Evolutionary conservation across 202 grass and related monocot species (phyloP), one percentile per base, ranked within the genome.

Genomic region (Musa balbisiana): DNA sequence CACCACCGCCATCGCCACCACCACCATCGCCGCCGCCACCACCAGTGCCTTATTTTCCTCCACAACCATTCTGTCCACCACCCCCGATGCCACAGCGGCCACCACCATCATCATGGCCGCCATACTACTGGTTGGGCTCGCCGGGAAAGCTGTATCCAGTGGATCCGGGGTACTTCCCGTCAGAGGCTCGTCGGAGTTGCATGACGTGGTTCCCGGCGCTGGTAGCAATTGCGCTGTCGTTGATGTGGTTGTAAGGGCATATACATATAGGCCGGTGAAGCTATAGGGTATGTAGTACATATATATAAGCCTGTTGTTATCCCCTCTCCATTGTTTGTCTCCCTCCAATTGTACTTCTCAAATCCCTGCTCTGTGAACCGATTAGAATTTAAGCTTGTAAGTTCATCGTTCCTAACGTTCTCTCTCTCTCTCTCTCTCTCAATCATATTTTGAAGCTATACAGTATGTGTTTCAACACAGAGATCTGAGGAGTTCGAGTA

Each of bases 81-180:
- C 87, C 87, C 33, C 60, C 81, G 59, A 2, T 22, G 76, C 25
- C 53, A 67, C 71, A 43, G 76, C 0, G 49, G 69, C 1, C 58
- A 43, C 1, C 25, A 49, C 23, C 17, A 50, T 12, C 22, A 9
- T 11, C 43, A 64, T 22, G 74, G 73, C 22, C 22, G n/a, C 13
- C 55, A 64, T 43, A 43, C 33, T 43, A 43, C 33, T 22, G 81
- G 81, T 70, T 19, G 67, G 10, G 67, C 51, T 84, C 92, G 2
- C 89, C 92, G 1, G 92, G 83, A 8, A 72, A 49, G 56, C 80
- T 96, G 26, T 96, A 96, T 79, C 89, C 89, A 27, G 84, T 86
- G 73, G 85, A 90, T 69, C 89, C 85, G 0, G 85, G 85, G 1
- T 96, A 86, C 87, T 59, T 20, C 67, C 85, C 89, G 12, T 43